A percentile compares a stretch with the other conserved stretches of the same genome.
Evolutionary conservation across 805 yeast genomes (phyloP).

Genomic region (Candida xiaguanensis): DNA sequence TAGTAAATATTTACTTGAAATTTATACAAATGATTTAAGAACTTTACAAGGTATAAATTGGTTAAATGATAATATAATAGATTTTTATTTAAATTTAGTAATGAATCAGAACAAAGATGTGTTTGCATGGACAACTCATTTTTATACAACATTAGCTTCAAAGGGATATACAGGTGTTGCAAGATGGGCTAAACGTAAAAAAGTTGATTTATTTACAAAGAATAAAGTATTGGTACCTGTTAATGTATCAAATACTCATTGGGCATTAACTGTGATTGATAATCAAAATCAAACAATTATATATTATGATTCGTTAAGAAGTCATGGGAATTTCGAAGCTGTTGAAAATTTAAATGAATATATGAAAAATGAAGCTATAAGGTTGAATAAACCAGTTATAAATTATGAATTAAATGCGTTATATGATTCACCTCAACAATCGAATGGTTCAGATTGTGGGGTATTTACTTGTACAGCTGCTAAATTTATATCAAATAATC

Average conservation of each 20-base stretch:
- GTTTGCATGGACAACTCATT: conserved; percentile 84
- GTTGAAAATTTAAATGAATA: conserved; percentile 54
- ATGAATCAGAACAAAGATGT: conserved; percentile 40
- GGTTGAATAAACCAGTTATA: conserved; percentile 25
- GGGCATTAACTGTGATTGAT: conserved; percentile 86
- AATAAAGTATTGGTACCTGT: conserved; percentile 78
- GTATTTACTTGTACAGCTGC: conserved; percentile 85
- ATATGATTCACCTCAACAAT: conserved; percentile 68
- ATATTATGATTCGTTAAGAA: conserved; percentile 72
- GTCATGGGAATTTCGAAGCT: conserved; percentile 34
- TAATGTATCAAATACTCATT: conserved; percentile 79
- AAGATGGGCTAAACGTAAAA: conserved; percentile 25
- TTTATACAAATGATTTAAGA: conserved; percentile 60
- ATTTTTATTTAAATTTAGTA: conserved; percentile 63
- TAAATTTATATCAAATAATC: conserved; percentile 51
- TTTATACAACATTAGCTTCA: conserved; percentile 64
- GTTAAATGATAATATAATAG: conserved; percentile 91
- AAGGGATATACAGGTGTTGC: conserved; percentile 64
- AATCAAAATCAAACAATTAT: conserved; percentile 53
- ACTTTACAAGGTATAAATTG: conserved; percentile 71
- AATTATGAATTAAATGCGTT: conserved; percentile 24
- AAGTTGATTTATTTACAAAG: conserved; percentile 50
- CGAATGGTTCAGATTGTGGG: conserved; percentile 93
- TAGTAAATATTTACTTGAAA: conserved; percentile 44
- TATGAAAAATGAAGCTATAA: conserved; percentile 63